These are phyloP conservation scores for Phytophthora capsici DNA, from an alignment of 352 stramenopile genomes.

Conservation along the genomic window DNA sequence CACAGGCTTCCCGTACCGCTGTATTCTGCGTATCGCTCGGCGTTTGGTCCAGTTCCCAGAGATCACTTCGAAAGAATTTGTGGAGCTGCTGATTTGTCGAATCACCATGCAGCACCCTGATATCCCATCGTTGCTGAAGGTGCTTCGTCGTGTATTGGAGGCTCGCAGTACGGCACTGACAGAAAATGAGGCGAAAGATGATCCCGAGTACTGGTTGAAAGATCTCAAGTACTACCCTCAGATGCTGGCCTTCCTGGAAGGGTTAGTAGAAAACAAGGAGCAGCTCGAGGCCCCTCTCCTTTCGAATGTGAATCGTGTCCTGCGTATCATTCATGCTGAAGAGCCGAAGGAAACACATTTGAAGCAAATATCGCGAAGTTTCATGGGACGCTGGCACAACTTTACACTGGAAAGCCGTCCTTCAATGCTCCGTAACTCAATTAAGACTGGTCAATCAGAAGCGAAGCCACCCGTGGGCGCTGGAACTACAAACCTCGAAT, in stretches of 20 bases:
- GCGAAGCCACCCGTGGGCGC: conserved; percentile 26
- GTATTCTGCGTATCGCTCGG: conserved; percentile 63
- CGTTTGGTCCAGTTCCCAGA: conserved; percentile 71
- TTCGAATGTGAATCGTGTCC: conserved; percentile 77
- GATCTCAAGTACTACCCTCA: conserved; percentile 72
- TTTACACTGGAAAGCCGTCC: conserved; percentile 61
- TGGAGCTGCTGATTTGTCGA: conserved; percentile 77
- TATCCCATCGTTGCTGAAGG: conserved; percentile 70
- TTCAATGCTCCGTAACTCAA: conserved; percentile 35
- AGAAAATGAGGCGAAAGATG: conserved; percentile 40
- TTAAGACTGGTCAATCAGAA: conserved; percentile 24
- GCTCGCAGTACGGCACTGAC: conserved; percentile 43
- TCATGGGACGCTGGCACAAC: conserved; percentile 84
- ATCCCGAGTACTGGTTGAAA: conserved; percentile 55
- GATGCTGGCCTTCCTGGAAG: conserved; percentile 68
- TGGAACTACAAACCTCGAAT: conserved; percentile 8
- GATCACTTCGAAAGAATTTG: conserved; percentile 72
- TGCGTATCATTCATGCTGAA: conserved; percentile 76
- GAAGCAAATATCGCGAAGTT: conserved; percentile 59
- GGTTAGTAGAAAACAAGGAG: conserved; percentile 56
- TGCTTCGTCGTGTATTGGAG: conserved; percentile 78
- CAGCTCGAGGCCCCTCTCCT: conserved; percentile 53
- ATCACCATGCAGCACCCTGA: conserved; percentile 75
- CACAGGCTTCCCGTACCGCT: conserved; percentile 77
- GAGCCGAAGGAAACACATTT: conserved; percentile 54